Percentiles rank a stretch among this genome's conserved stretches.
phyloP scores from a whole-genome alignment of 2,329 filamentous ascomycete genomes.

The Fusarium sambucinum region DNA sequence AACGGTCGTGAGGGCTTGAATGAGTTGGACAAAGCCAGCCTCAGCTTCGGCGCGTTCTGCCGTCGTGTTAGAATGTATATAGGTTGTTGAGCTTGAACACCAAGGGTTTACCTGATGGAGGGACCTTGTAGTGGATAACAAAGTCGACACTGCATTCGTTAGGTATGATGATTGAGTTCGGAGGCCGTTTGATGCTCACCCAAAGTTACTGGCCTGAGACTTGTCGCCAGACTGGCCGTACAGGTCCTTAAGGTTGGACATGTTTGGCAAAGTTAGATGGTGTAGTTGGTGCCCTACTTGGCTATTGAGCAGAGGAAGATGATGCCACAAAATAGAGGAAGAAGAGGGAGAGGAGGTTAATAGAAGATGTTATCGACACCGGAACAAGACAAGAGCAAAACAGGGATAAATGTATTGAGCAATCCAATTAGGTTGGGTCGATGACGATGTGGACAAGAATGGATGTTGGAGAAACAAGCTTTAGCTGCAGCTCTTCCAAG shows the following conservation, averaged over 20 bases:
- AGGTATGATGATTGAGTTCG: conserved; percentile 13
- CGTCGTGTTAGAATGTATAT: conserved; percentile 10
- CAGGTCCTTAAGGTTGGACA: conserved; percentile 53
- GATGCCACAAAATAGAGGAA: not conserved
- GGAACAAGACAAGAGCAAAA: conserved; percentile 22
- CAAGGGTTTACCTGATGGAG: conserved; percentile 68
- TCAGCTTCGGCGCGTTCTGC: conserved; percentile 77
- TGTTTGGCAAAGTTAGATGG: conserved; percentile 38
- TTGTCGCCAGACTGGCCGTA: conserved; percentile 49
- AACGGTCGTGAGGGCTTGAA: conserved; percentile 78
- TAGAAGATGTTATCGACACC: conserved; percentile 2
- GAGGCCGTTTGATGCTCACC: conserved; percentile 49
- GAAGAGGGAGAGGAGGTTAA: not conserved
- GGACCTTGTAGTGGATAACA: conserved; percentile 83
- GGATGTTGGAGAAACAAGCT: conserved; percentile 45
- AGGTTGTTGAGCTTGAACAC: not conserved
- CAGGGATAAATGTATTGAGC: conserved; percentile 31
- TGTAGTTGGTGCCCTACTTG: conserved; percentile 4
- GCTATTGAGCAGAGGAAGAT: not conserved
- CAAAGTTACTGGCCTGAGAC: conserved; percentile 55
- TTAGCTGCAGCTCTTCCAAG: conserved; percentile 23
- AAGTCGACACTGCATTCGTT: conserved; percentile 78
- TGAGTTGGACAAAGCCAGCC: conserved; percentile 80
- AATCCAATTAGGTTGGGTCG: conserved; percentile 31
- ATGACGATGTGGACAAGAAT: conserved; percentile 36